A percentile compares a stretch with the other conserved stretches of the same genome.
These are phyloP conservation scores for Epichloe festucae DNA, from an alignment of 2,329 filamentous ascomycete species.

Conservation along the genomic window DNA sequence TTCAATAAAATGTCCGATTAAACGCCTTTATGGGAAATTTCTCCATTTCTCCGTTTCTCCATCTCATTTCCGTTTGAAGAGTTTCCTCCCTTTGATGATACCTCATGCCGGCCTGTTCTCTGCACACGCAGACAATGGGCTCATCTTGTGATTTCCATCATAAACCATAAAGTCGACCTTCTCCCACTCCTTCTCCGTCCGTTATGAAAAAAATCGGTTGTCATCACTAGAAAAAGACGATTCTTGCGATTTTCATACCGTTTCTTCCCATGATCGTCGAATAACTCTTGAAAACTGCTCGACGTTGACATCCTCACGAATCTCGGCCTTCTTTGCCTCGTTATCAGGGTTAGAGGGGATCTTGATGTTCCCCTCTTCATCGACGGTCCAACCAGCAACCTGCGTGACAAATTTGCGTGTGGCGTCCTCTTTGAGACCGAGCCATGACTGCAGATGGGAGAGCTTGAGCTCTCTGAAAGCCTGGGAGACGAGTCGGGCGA, in stretches of 20 bases:
- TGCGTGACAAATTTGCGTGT: conserved; percentile 70
- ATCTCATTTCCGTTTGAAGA: conserved; percentile 14
- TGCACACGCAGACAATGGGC: background rate
- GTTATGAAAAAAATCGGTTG: background rate
- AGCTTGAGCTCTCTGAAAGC: conserved; percentile 62
- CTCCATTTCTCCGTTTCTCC: conserved; percentile 7
- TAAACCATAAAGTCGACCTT: background rate
- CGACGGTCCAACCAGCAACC: conserved; percentile 77
- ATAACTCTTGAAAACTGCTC: conserved; percentile 75
- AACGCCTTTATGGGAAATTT: conserved; percentile 20
- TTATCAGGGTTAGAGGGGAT: conserved; percentile 93
- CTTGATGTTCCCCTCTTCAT: conserved; percentile 50
- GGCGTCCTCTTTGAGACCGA: conserved; percentile 55
- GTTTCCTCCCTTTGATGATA: conserved; percentile 12
- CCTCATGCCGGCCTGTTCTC: background rate
- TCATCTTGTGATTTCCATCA: background rate
- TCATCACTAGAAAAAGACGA: background rate
- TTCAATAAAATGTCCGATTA: conserved; percentile 23
- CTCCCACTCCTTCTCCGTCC: background rate
- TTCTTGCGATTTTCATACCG: conserved; percentile 13
- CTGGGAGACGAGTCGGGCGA: conserved; percentile 76
- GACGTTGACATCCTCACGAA: conserved; percentile 87
- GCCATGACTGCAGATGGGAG: conserved; percentile 58
- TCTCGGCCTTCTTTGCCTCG: conserved; percentile 90
- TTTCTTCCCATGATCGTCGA: conserved; percentile 72